Conservation (phyloP, 2,329 filamentous ascomycete species). For the Diaporthe caulivora region DNA sequence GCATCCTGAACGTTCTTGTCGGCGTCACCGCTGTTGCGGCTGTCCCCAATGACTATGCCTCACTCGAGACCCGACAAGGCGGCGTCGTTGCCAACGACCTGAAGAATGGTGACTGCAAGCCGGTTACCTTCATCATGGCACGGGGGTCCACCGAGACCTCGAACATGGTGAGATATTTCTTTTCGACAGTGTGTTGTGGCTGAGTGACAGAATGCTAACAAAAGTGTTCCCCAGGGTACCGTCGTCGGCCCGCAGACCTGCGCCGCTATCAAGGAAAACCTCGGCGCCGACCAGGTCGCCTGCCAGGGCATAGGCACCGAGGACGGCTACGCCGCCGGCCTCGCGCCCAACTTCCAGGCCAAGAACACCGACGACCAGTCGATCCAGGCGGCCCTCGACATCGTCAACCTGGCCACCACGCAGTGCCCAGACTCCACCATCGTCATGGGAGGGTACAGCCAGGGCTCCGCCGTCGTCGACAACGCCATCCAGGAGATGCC, state of each 20-base stretch:
- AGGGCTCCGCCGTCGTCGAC: slow-evolving; percentile 51
- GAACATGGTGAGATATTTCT: slow-evolving; percentile 47
- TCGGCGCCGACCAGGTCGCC: slow-evolving; percentile 46
- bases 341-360: slow-evolving; percentile 47
- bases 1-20: slow-evolving; percentile 29
- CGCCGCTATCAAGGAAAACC: slow-evolving; percentile 43
- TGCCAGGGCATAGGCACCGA: slow-evolving; percentile 50
- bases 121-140: slow-evolving; percentile 51
- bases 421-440: slow-evolving; percentile 51
- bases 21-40: slow-evolving; percentile 34
- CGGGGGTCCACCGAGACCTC: slow-evolving; percentile 50
- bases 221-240: slow-evolving; percentile 43
- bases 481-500: slow-evolving; percentile 46
- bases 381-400: slow-evolving; percentile 47
- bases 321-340: slow-evolving; percentile 47
- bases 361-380: slow-evolving; percentile 45
- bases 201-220: background rate
- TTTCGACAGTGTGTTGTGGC: background rate
- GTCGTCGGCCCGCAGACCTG: slow-evolving; percentile 48
- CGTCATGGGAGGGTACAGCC: slow-evolving; percentile 47
- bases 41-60: slow-evolving; percentile 31
- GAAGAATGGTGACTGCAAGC: slow-evolving; percentile 45
- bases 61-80: slow-evolving; percentile 32
- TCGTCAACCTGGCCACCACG: slow-evolving; percentile 46
- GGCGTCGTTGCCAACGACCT: slow-evolving; percentile 36